Conservation (phyloP, 108 stramenopile species). For the Cyclotella atomus region DNA sequence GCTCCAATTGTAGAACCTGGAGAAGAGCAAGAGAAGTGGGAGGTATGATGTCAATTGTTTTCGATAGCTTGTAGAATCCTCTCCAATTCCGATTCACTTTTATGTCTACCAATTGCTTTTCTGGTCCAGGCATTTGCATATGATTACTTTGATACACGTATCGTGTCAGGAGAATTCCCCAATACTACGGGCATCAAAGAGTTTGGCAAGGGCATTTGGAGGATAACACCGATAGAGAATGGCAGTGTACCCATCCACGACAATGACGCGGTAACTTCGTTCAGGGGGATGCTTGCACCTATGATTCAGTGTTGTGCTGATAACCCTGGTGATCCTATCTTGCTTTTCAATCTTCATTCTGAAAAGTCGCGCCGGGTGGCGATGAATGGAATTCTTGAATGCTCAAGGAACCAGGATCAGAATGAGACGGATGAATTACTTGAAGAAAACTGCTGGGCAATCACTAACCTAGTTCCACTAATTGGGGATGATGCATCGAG, state of each 20-base stretch:
- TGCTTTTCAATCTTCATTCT: conserved; percentile 26
- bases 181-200: background rate
- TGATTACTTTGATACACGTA: background rate
- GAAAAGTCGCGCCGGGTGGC: conserved; percentile 8
- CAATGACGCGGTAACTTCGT: background rate
- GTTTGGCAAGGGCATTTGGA: background rate
- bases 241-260: background rate
- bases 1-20: background rate
- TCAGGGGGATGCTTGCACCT: background rate
- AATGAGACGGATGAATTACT: background rate
- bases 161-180: background rate
- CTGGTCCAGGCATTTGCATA: background rate
- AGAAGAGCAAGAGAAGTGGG: background rate
- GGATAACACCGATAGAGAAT: background rate
- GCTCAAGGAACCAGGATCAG: background rate
- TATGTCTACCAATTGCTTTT: background rate
- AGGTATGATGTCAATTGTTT: background rate
- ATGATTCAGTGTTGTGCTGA: conserved; percentile 21
- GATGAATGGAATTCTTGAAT: conserved; percentile 4
- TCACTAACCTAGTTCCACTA: background rate
- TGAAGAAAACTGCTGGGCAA: background rate
- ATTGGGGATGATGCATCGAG: background rate
- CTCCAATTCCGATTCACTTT: background rate
- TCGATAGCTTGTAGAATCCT: background rate
- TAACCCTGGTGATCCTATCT: conserved; percentile 17